Base-by-base conservation (phyloP, 768 basidiomycete genomes). In the Clitopilus passeckerianus region DNA sequence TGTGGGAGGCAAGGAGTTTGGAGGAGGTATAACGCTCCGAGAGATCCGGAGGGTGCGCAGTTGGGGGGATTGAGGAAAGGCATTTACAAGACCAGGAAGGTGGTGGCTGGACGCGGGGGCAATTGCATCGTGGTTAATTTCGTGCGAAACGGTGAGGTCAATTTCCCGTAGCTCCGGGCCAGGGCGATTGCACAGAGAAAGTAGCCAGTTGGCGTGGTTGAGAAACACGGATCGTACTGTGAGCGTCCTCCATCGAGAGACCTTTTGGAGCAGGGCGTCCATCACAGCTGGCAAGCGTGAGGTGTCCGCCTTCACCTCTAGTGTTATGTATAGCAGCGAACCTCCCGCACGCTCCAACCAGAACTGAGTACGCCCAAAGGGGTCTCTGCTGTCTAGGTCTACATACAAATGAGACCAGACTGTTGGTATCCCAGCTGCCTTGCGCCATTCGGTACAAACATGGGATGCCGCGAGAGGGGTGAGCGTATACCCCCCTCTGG, bases 351-450 rank as follows among this genome's bases (percentile, higher is more conserved):
- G 82, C 54, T 72, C 68, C 15, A 87, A 76, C 83, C 84, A 86
- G 57, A 80, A 72, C 16, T 65, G 73, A 20, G 80, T 80, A 60
- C 78, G 76, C 2, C 71, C 68, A 57, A 70, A 69, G 34, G 79
- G 74, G 59, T 81, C 67, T 18, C 74, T 67, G 41, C 72, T 71
- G 61, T 82, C 77, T 57, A 75, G 71, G 60, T 84, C 75, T 55
- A 86, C 71, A 59, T 83, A 80, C 57, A 86, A 64, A 65, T 78
- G 73, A 4, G 84, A 83, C 86, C 86, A 87, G 22, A 85, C 75
- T 20, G 75, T 71, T n/a, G 85, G 83, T 35, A 74, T 71, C 41
- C 67, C 69, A 15, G 82, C 74, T 0, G 83, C 85, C 62, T 73
- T 76, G 58, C 84, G 76, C 86, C 86, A 88, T 55, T 77, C 72